Evolutionary conservation across 352 stramenopile genomes (phyloP).

Genomic region (Albugo candida): DNA sequence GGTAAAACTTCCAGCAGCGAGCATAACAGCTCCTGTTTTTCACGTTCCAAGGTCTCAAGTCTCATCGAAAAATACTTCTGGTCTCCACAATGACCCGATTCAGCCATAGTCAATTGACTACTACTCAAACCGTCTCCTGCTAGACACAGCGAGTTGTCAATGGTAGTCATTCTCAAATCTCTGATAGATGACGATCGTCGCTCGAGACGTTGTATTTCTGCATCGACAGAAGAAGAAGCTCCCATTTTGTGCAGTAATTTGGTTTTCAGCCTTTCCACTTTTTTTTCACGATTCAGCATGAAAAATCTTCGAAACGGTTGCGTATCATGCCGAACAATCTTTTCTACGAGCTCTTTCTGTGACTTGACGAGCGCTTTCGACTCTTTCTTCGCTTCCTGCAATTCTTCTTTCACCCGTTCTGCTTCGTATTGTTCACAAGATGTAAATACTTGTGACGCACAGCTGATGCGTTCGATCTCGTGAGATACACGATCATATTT

Average conservation of each 20-base stretch:
- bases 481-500: too few relatives aligned
- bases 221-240: slow-evolving; percentile 38
- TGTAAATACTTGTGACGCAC: too few relatives aligned
- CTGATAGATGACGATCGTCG: slow-evolving; percentile 2
- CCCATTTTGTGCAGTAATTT: slow-evolving; percentile 57
- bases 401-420: too few relatives aligned
- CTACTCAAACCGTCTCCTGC: too few relatives aligned
- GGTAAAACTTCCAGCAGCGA: slow-evolving; percentile 12
- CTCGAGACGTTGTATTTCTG: slow-evolving; percentile 43
- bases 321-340: slow-evolving; percentile 49
- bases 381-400: too few relatives aligned
- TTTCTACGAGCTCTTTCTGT: slow-evolving; percentile 64
- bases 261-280: slow-evolving; percentile 48
- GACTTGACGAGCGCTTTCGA: slow-evolving; percentile 26
- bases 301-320: slow-evolving; percentile 42
- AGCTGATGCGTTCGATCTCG: too few relatives aligned
- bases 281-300: slow-evolving; percentile 26
- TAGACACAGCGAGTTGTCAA: too few relatives aligned
- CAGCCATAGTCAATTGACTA: too few relatives aligned
- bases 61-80: too few relatives aligned
- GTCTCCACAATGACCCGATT: too few relatives aligned
- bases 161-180: too few relatives aligned
- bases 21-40: slow-evolving; percentile 35
- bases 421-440: too few relatives aligned
- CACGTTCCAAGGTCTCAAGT: slow-evolving; percentile 10